Conservation (phyloP, 306 rosid genomes). For the Vicia sativa region DNA sequence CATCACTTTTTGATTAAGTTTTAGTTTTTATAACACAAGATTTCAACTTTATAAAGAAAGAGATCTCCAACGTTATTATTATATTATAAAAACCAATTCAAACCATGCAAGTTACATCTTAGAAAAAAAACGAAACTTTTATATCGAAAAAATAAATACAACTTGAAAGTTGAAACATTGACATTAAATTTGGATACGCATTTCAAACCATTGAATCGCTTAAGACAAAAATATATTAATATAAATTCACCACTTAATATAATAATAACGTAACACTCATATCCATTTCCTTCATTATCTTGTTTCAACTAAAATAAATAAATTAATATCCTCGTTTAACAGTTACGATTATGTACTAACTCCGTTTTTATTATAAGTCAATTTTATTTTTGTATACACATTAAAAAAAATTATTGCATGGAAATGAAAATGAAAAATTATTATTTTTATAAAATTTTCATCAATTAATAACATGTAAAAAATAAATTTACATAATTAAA, state of each 20-base stretch:
- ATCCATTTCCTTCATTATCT: neutral
- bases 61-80: neutral
- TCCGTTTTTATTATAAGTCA: too few relatives aligned
- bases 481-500: too few relatives aligned
- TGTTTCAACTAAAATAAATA: constrained; percentile 1
- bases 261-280: neutral
- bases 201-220: constrained; percentile 1
- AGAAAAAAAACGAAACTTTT: neutral
- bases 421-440: too few relatives aligned
- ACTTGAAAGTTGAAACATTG: constrained; percentile 23
- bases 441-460: too few relatives aligned
- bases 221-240: neutral
- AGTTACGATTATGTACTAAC: too few relatives aligned
- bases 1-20: neutral
- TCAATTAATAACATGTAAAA: too few relatives aligned
- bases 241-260: neutral
- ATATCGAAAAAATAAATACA: neutral
- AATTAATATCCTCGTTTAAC: too few relatives aligned
- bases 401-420: too few relatives aligned
- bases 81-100: constrained; percentile 15
- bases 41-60: neutral
- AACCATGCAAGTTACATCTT: constrained; percentile 10
- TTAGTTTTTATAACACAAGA: neutral
- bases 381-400: too few relatives aligned
- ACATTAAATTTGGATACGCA: constrained; percentile 3